These are phyloP conservation scores for Hymenoscyphus fructigenus DNA, from an alignment of 2,329 filamentous ascomycete genomes.

Conservation along the genomic window DNA sequence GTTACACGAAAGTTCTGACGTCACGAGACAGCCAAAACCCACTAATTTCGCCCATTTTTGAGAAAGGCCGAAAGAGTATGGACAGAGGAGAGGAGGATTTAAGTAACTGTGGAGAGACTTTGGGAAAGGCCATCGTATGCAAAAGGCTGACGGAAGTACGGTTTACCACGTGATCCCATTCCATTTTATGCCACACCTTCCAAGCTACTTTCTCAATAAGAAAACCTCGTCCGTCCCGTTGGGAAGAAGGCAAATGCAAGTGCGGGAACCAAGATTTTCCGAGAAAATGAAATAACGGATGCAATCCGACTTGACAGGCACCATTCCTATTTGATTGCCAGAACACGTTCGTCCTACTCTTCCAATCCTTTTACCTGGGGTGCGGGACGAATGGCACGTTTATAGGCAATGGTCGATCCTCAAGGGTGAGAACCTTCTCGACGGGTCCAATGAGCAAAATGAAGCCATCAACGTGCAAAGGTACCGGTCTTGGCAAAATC, in stretches of 20 bases:
- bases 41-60: too few species aligned
- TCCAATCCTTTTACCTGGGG: neutral
- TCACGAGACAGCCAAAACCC: too few species aligned
- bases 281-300: neutral
- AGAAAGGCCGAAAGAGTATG: too few species aligned
- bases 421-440: neutral
- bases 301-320: neutral
- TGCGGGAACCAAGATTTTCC: neutral
- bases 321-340: neutral
- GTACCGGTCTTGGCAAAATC: neutral
- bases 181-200: neutral
- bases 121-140: too few species aligned
- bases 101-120: too few species aligned
- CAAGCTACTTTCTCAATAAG: neutral
- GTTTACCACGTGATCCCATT: too few species aligned
- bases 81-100: too few species aligned
- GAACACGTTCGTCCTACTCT: neutral
- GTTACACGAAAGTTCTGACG: too few species aligned
- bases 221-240: neutral
- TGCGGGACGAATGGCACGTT: neutral
- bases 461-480: slow-evolving; percentile 2
- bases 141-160: too few species aligned
- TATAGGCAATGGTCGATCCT: neutral
- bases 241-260: neutral
- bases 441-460: slow-evolving; percentile 2